Percentiles rank a stretch among this genome's conserved stretches.
Evolutionary conservation across 768 basidiomycete species (phyloP).

Genomic region (Lyophyllum atratum): DNA sequence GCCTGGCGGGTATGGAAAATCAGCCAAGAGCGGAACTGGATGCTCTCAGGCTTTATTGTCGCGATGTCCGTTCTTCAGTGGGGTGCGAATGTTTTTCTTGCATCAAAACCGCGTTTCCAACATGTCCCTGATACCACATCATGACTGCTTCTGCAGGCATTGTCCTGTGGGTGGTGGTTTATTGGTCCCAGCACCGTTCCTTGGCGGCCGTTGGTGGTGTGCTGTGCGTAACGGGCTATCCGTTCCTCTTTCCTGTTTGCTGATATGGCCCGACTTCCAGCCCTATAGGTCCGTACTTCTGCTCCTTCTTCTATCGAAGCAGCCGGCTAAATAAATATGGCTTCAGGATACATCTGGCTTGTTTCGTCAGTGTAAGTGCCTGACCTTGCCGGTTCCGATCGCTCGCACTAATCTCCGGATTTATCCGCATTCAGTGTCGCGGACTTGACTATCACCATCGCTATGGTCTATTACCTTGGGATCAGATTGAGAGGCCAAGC

Average conservation of each 20-base stretch:
- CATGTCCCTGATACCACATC: too few relatives aligned
- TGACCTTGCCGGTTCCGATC: too few relatives aligned
- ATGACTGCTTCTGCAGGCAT: not conserved
- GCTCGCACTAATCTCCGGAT: too few relatives aligned
- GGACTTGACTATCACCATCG: not conserved
- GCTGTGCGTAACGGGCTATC: not conserved
- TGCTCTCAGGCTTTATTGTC: not conserved
- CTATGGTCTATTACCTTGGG: slow-evolving; percentile 1
- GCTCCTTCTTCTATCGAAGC: too few relatives aligned
- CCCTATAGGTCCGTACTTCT: not conserved
- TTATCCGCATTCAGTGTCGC: not conserved
- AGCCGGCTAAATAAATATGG: too few relatives aligned
- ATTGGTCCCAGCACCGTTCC: not conserved
- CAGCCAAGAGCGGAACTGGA: slow-evolving; percentile 2
- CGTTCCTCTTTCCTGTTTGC: too few relatives aligned
- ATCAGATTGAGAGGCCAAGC: not conserved
- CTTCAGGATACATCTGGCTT: not conserved
- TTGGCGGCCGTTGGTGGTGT: slow-evolving; percentile 3
- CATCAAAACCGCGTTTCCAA: too few relatives aligned
- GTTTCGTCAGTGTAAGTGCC: slow-evolving; percentile 1
- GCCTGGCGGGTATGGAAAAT: slow-evolving; percentile 7
- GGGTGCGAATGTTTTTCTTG: not conserved
- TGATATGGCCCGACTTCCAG: not conserved
- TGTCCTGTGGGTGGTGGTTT: slow-evolving; percentile 1
- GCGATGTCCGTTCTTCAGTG: not conserved